These are phyloP conservation scores for Trichoderma parareesei DNA, from an alignment of 495 filamentous ascomycete species.

Conservation along the genomic window DNA sequence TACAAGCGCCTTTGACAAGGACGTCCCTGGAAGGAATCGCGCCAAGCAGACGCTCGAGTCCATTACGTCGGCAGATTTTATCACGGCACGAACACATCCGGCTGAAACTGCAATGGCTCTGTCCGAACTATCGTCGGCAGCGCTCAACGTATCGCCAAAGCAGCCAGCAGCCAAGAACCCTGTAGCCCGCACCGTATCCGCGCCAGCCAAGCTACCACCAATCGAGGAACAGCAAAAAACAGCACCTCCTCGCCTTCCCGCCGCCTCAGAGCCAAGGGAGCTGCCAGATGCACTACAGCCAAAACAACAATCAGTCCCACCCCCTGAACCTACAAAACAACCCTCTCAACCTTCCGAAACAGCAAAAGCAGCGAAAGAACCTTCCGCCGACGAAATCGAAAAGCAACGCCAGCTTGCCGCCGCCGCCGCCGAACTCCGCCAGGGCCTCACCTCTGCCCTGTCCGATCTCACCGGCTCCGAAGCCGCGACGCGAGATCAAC, in stretches of 20 bases:
- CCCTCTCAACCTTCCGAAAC: constrained; percentile 17
- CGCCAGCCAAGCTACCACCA: constrained; percentile 11
- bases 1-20: constrained; percentile 23
- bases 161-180: constrained; percentile 11
- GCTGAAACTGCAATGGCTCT: constrained; percentile 18
- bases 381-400: constrained; percentile 12
- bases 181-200: background rate
- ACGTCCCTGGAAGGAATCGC: background rate
- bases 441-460: constrained; percentile 24
- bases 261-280: constrained; percentile 14
- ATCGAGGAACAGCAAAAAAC: background rate
- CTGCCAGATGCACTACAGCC: constrained; percentile 15
- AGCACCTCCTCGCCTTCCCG: background rate
- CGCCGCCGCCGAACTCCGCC: constrained; percentile 18
- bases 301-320: constrained; percentile 15
- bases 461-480: constrained; percentile 14
- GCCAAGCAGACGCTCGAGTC: constrained; percentile 12
- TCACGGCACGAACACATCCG: constrained; percentile 32
- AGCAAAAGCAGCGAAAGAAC: constrained; percentile 18
- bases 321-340: background rate
- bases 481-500: constrained; percentile 15
- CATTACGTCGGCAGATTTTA: constrained; percentile 21
- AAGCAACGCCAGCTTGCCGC: constrained; percentile 14
- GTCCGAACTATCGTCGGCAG: constrained; percentile 30
- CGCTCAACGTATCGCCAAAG: constrained; percentile 28